These are phyloP conservation scores for Ceratocystis albifundus DNA, from an alignment of 2,329 filamentous ascomycete species.

Conservation along the genomic window DNA sequence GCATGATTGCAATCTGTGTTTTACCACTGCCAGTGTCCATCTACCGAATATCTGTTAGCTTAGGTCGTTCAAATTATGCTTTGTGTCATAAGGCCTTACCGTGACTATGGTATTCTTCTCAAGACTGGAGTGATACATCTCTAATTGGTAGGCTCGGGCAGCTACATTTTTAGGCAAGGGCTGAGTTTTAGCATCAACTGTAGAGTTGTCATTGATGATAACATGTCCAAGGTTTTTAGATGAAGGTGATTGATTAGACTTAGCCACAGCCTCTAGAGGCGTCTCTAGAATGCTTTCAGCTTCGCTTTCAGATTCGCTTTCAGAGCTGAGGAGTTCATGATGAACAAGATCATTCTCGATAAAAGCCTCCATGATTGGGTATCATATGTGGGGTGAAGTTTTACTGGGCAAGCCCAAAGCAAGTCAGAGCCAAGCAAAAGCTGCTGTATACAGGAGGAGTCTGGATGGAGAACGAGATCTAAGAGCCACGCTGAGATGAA, in stretches of 20 bases:
- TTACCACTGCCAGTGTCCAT: conserved; percentile 76
- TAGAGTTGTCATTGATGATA: background rate
- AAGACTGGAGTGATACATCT: conserved; percentile 63
- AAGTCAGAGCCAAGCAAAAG: background rate
- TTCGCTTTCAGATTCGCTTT: conserved; percentile 8
- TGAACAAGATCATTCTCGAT: background rate
- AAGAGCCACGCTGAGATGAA: background rate
- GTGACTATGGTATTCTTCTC: conserved; percentile 59
- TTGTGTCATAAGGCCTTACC: conserved; percentile 35
- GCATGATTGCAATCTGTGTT: conserved; percentile 47
- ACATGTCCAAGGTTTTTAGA: no score
- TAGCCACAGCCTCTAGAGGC: background rate
- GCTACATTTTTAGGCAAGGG: conserved; percentile 29
- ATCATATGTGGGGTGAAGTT: background rate
- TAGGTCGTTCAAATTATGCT: background rate
- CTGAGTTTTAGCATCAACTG: background rate
- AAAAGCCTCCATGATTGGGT: background rate
- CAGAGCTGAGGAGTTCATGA: background rate
- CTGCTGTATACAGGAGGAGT: background rate
- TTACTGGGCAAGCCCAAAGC: background rate
- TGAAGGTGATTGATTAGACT: background rate
- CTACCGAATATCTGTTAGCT: conserved; percentile 32
- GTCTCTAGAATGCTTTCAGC: background rate
- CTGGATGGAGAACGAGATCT: background rate
- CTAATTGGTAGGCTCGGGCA: conserved; percentile 55